A percentile compares a stretch with the other conserved stretches of the same genome.
Evolutionary conservation across 163 green algal genomes (phyloP).

Genomic region (Scenedesmus sp.): DNA sequence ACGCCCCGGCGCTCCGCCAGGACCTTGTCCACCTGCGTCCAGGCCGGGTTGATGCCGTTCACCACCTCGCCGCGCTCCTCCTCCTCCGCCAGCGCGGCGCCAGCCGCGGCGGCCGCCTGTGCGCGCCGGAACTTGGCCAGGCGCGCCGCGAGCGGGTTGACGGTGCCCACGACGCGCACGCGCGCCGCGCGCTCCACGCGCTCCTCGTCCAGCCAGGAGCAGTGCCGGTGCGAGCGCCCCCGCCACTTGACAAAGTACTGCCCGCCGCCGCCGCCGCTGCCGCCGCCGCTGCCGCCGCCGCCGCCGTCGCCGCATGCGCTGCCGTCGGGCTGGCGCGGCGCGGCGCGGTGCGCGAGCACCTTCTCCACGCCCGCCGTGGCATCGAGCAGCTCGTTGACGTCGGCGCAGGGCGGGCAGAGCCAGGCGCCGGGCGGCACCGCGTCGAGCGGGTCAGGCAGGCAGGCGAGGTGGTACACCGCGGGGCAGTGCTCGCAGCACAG

Average conservation of each 20-base stretch:
- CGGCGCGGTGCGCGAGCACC: conserved; percentile 6
- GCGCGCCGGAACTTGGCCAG: conserved; percentile 32
- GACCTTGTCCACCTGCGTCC: conserved; percentile 54
- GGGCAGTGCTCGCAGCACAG: conserved; percentile 66
- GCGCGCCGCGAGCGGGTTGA: conserved; percentile 8
- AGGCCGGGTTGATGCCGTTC: conserved; percentile 54
- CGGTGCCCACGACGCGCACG: neutral
- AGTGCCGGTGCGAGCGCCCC: conserved; percentile 63
- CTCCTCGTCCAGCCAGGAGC: conserved; percentile 49
- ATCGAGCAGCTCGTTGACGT: conserved; percentile 14
- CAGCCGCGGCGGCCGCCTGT: neutral
- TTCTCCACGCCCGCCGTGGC: conserved; percentile 21
- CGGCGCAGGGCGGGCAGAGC: conserved; percentile 57
- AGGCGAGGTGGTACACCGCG: conserved; percentile 59
- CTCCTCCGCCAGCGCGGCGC: neutral
- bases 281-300: too few species aligned
- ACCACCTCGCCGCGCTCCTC: conserved; percentile 36
- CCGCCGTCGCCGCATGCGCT: neutral
- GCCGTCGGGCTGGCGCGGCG: neutral
- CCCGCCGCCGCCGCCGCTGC: conserved; percentile 1
- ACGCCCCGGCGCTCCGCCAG: conserved; percentile 45
- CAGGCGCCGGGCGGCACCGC: conserved; percentile 52
- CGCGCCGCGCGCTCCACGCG: neutral
- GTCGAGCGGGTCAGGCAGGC: conserved; percentile 58
- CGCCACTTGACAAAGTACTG: conserved; percentile 76